Percentiles rank a stretch among this genome's conserved stretches.
These are phyloP conservation scores for Orbilia javanica DNA, from an alignment of 2,329 filamentous ascomycete species.

Conservation along the genomic window DNA sequence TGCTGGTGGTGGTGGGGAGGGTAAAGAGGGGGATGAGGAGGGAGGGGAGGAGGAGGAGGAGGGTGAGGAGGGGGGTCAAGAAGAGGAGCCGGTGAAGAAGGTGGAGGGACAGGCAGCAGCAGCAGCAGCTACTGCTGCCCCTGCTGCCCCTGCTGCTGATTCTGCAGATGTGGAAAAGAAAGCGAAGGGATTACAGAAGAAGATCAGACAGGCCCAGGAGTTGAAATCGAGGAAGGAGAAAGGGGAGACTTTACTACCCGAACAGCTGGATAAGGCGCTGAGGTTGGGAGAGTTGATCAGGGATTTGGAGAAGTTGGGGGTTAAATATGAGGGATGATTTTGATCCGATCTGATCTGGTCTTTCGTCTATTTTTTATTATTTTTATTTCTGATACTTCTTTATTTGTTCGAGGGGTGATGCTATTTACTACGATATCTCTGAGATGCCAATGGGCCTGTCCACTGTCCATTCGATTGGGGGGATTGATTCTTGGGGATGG, in stretches of 20 bases:
- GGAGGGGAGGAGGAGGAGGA: neutral
- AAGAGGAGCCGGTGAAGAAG: neutral
- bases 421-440: neutral
- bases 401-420: neutral
- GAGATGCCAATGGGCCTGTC: neutral
- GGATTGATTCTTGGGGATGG: neutral
- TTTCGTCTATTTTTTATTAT: neutral
- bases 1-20: conserved; percentile 5
- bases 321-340: conserved; percentile 70
- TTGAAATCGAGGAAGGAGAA: conserved; percentile 90
- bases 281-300: conserved; percentile 94
- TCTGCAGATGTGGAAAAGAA: conserved; percentile 79
- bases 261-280: conserved; percentile 97
- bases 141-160: conserved; percentile 22
- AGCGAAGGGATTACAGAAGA: conserved; percentile 90
- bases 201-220: conserved; percentile 91
- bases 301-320: conserved; percentile 85
- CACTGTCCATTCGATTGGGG: too few species aligned
- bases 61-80: neutral
- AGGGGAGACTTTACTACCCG: conserved; percentile 84
- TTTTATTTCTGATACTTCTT: neutral
- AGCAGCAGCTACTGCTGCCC: conserved; percentile 54
- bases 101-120: neutral
- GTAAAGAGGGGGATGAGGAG: neutral
- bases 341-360: neutral